Base-by-base conservation (phyloP, 148 eudicot genomes). In the Rhododendron ovatum region DNA sequence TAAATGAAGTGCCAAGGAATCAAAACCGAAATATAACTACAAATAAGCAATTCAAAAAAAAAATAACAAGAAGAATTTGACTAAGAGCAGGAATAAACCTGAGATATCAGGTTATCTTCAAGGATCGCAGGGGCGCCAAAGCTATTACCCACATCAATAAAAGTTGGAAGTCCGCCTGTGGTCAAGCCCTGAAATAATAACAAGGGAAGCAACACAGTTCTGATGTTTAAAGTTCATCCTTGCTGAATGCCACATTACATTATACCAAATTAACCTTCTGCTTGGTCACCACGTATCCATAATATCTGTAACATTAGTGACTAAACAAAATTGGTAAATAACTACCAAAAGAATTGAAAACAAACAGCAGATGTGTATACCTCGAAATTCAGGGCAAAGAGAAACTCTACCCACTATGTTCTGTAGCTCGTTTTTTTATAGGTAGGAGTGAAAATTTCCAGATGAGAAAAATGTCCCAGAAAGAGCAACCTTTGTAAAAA, bases 111-210 rank as follows among this genome's bases (percentile, higher is more conserved):
- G 89, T 97, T 97, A 87, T 97, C 98, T 91, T 97, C 99, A 87
- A 94, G 85, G 67, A 97, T 97, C 88, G 96, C 98, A 81, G 99
- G 96, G 78, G 98, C 99, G 87, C 99, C 99, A 90, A 95, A 97
- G 90, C 99, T 97, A 88, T 97, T 94, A 50, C 99, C 99, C 78
- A 97, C 95, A 88, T 97, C 99, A 86, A 97, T 91, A 87, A 97
- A 97, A 84, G 99, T 97, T 69, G 99, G 99, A 89, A 97, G 91
- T 85, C 99, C 99, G 86, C 99, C 99, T 39, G 99, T 97, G 86
- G 99, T 97, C 94, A 97, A 94, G 69, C 99, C 99, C 98, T 96
- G 86, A 84, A 79, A 86, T 78, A 43, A 78, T 45, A 61, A 74
- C 75, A 87, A 48, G 53, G 80, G 43, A 71, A 41, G 11, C 41